Conservation (phyloP, 2,329 filamentous ascomycete species). For the Colletotrichum trifolii region DNA sequence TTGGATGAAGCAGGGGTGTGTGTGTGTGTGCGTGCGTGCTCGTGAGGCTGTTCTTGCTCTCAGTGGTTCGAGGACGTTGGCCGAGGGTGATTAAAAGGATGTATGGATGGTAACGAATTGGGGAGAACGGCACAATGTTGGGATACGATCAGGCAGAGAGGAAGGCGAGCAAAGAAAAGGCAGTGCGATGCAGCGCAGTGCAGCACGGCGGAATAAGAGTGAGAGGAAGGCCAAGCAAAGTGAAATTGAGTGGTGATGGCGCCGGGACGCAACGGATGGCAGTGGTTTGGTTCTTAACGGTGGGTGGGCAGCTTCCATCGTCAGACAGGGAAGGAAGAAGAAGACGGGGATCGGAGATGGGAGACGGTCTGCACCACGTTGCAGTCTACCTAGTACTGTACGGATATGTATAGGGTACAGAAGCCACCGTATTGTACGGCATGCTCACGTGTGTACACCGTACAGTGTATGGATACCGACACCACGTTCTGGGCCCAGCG, state of each 20-base stretch:
- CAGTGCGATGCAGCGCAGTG: background rate
- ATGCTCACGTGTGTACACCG: too few species aligned
- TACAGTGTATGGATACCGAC: too few species aligned
- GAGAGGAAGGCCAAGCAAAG: conserved; percentile 2
- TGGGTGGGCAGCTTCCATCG: conserved; percentile 29
- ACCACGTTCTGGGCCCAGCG: too few species aligned
- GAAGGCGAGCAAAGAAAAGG: background rate
- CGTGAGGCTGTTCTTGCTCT: background rate
- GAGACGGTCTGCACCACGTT: conserved; percentile 5
- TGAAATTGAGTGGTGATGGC: conserved; percentile 16
- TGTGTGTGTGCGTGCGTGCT: background rate
- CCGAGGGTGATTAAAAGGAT: conserved; percentile 19
- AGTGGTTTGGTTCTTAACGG: conserved; percentile 33
- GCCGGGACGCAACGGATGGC: conserved; percentile 14
- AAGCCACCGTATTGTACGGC: too few species aligned
- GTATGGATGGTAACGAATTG: conserved; percentile 11
- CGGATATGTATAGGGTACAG: too few species aligned
- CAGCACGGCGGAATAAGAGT: too few species aligned
- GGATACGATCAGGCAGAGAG: conserved; percentile 24
- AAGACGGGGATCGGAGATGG: conserved; percentile 32
- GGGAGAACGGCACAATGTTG: conserved; percentile 6
- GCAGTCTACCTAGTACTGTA: background rate
- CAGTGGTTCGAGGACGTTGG: conserved; percentile 22
- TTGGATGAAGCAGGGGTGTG: conserved; percentile 33
- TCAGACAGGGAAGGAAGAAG: conserved; percentile 24